A percentile compares a stretch with the other conserved stretches of the same genome.
These are phyloP conservation scores for Spatholobus suberectus DNA, from an alignment of 306 rosid species.

Conservation along the genomic window DNA sequence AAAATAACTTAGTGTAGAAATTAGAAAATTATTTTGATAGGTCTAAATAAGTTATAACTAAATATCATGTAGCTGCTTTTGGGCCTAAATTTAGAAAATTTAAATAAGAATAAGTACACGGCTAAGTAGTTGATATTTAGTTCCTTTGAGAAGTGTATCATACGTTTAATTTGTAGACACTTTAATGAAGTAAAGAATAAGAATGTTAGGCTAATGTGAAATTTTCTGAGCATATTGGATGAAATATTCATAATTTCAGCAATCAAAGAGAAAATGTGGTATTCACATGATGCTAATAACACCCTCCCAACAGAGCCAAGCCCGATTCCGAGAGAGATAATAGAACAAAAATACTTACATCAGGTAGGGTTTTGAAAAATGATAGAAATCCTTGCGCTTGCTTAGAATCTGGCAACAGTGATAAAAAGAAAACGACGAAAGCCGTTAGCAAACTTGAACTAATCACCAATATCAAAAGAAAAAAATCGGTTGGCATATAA, in stretches of 20 bases:
- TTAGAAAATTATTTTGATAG: not conserved
- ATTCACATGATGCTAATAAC: not conserved
- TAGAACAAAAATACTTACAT: conserved; percentile 55
- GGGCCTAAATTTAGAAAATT: not conserved
- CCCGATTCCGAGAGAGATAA: not conserved
- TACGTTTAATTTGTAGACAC: not conserved
- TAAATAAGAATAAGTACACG: not conserved
- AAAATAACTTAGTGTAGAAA: not conserved
- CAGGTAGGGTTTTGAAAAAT: conserved; percentile 85
- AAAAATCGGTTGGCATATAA: not conserved
- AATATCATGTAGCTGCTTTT: not conserved
- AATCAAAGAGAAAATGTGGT: not conserved
- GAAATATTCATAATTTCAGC: not conserved
- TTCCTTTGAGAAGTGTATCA: not conserved
- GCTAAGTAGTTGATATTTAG: not conserved
- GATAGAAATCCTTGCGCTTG: conserved; percentile 97
- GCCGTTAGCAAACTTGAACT: conserved; percentile 23
- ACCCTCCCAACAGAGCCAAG: not conserved
- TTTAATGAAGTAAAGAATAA: not conserved
- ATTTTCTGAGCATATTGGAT: not conserved
- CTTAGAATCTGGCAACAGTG: conserved; percentile 70
- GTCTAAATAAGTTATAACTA: not conserved
- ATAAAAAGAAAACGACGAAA: not conserved
- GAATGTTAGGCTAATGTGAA: not conserved
- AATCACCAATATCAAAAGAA: not conserved